Base-by-base conservation (phyloP, 768 basidiomycete species). In the Cystofilobasidium ferigula region DNA sequence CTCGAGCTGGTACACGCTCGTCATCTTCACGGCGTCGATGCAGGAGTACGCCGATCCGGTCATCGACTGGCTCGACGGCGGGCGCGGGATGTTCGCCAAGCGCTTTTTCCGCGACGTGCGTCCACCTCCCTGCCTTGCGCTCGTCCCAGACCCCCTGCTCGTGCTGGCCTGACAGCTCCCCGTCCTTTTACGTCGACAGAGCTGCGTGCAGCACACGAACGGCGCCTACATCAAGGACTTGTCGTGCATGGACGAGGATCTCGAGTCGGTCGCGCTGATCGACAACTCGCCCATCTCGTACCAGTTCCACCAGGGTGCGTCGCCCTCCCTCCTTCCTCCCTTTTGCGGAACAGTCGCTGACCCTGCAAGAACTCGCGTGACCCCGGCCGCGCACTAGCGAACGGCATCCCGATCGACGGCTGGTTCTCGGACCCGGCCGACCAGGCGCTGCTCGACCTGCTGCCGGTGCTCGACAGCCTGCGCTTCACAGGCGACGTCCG, bases 41-140 rank as follows among this genome's bases (percentile, higher is more conserved):
- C 88, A 92, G 73, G 95, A 99, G 77, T 99, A 99, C 75, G 95
- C 95, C 69, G 95, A 99, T 79, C 95, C 95, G 0, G 93, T 99
- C 34, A 99, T 99, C 71, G 95, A 99, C 77, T 99, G 95, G 95
- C 79, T 99, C 62, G 95, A 99, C 74, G 90, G 86, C 62, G 90
- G 92, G 4, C 83, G 90, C 53, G 93, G 92, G 22, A 88, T 98
- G 65, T 83, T 99, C 40, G 83, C 81, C 2, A 86, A 88, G 69
- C 84, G 92, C 40, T 80, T 95, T 69, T 99, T 98, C 78, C 84
- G 95, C 69, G 91, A 95, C 80, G 88, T 82, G n/a, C n/a, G 71
- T 69, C 51, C 51, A 4, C 69, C 13, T 57, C 60, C 12, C 8
- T 51, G 35, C n/a, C 6, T 34, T 57, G 24, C 18, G 30, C 42